Evolutionary conservation across 805 yeast species (phyloP).

Genomic region (Yamadazyma kitorensis): DNA sequence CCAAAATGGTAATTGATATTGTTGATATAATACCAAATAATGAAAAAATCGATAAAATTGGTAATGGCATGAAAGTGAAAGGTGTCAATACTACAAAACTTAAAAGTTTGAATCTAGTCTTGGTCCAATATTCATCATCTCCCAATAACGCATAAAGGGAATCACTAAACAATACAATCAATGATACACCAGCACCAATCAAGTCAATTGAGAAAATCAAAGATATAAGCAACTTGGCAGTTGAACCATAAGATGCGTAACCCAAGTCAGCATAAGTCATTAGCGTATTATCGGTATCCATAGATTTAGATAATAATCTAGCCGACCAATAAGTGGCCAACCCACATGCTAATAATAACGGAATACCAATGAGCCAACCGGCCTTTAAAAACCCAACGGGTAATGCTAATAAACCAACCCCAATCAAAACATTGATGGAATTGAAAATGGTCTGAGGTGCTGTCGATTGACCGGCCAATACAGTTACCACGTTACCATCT

Average conservation of each 20-base stretch:
- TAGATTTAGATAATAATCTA: conserved; percentile 63
- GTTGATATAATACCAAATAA: conserved; percentile 16
- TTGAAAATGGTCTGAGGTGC: conserved; percentile 77
- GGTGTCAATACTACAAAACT: conserved; percentile 76
- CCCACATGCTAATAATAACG: conserved; percentile 60
- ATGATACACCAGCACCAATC: conserved; percentile 76
- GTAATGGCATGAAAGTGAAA: conserved; percentile 75
- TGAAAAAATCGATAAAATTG: conserved; percentile 55
- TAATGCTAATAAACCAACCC: conserved; percentile 64
- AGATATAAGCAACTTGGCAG: conserved; percentile 72
- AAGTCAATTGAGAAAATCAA: conserved; percentile 73
- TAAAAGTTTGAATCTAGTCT: conserved; percentile 56
- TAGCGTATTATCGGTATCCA: conserved; percentile 76
- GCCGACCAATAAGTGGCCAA: conserved; percentile 75
- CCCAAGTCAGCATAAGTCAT: conserved; percentile 90
- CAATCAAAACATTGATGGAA: conserved; percentile 66
- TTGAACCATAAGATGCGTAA: conserved; percentile 76
- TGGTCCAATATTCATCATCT: conserved; percentile 37
- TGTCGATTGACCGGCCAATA: conserved; percentile 78
- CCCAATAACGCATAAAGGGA: conserved; percentile 66
- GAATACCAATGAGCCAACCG: conserved; percentile 65
- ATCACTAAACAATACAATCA: conserved; percentile 81
- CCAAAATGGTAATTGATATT: conserved; percentile 56
- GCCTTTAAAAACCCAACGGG: conserved; percentile 64
- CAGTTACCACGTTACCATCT: conserved; percentile 68